Percentiles rank a stretch among this genome's conserved stretches.
Evolutionary conservation across 208 protist species (phyloP).

Genomic region (Crithidia thermophila): DNA sequence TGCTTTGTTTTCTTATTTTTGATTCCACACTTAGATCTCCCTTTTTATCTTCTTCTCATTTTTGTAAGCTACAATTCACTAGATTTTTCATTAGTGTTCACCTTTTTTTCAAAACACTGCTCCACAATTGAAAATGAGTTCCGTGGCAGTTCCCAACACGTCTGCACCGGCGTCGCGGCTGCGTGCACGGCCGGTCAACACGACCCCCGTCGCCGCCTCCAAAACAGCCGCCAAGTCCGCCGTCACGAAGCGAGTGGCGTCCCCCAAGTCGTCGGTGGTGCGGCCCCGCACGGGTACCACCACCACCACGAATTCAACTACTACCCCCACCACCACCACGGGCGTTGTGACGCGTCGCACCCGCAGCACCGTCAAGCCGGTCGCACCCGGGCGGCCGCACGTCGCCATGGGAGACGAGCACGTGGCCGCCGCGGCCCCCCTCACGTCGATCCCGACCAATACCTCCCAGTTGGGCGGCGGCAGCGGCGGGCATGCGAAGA

Average conservation of each 20-base stretch:
- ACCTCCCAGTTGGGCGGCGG: constrained; percentile 6
- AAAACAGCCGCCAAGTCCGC: constrained; percentile 1
- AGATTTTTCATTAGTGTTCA: constrained; percentile 11
- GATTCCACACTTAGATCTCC: no score
- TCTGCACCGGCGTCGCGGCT: constrained; percentile 12
- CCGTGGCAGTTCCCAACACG: neutral
- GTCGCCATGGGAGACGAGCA: neutral
- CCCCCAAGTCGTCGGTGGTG: constrained; percentile 1
- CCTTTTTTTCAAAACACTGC: neutral
- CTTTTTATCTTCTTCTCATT: neutral
- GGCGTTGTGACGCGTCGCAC: constrained; percentile 10
- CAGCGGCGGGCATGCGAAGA: neutral
- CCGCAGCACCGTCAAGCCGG: constrained; percentile 3
- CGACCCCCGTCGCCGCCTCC: neutral
- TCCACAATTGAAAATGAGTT: constrained; percentile 7
- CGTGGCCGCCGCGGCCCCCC: neutral
- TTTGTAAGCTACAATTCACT: neutral
- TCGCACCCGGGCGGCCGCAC: neutral
- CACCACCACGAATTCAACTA: neutral
- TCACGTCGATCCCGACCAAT: neutral
- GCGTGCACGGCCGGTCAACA: constrained; percentile 27
- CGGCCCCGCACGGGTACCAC: neutral
- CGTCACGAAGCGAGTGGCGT: constrained; percentile 9
- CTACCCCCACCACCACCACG: neutral
- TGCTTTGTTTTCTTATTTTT: neutral